Percentiles rank a stretch among this genome's conserved stretches.
phyloP scores from a whole-genome alignment of 2,329 filamentous ascomycete genomes.

The Ascochyta rabiei region DNA sequence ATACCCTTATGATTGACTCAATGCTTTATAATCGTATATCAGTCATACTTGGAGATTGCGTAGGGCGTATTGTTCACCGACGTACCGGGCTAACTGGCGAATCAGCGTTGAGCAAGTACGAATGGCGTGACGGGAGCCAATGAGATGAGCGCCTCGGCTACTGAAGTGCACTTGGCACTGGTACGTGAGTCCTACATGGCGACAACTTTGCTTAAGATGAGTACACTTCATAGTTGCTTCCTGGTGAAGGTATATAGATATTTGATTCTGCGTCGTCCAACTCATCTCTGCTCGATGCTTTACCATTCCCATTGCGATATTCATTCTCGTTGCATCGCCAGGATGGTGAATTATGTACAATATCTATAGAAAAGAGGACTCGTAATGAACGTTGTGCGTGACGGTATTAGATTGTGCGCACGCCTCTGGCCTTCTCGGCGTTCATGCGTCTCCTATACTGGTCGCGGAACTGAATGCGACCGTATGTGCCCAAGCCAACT shows the following conservation, averaged over 20 bases:
- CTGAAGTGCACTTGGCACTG: not conserved
- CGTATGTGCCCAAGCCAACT: conserved; percentile 68
- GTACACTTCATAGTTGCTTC: not conserved
- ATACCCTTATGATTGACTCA: not conserved
- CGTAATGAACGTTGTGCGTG: conserved; percentile 1
- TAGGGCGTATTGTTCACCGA: conserved; percentile 9
- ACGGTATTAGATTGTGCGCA: conserved; percentile 43
- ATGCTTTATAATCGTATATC: not conserved
- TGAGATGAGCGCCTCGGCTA: conserved; percentile 1
- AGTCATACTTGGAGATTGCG: conserved; percentile 14
- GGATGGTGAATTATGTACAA: conserved; percentile 29
- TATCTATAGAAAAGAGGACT: conserved; percentile 13
- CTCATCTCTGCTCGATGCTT: not conserved
- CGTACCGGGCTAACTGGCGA: not conserved
- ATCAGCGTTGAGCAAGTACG: not conserved
- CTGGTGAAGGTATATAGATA: not conserved
- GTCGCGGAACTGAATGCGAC: conserved; percentile 70
- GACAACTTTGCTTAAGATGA: not conserved
- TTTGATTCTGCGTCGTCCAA: not conserved
- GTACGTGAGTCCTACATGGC: not conserved
- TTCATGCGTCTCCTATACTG: conserved; percentile 63
- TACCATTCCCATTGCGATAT: not conserved
- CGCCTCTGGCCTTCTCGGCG: conserved; percentile 42
- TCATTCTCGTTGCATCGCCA: conserved; percentile 11
- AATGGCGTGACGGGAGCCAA: not conserved